Evolutionary conservation across 805 yeast genomes (phyloP), one percentile per base, ranked within the genome.

Genomic region (Cyberlindnera euphorbiiphila): DNA sequence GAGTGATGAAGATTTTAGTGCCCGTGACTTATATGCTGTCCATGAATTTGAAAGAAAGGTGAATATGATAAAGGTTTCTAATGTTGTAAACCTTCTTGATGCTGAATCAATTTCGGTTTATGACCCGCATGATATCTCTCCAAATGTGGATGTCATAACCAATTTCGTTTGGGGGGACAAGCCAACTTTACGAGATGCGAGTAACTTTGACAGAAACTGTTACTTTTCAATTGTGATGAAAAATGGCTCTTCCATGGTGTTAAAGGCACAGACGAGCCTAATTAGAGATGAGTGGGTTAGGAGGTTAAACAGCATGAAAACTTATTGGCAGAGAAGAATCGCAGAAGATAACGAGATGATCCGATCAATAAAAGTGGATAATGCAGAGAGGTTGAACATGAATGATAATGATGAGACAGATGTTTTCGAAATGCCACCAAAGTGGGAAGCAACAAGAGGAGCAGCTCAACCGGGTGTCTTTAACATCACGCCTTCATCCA

Each of bases 231-330:
- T 86, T 2, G 58, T 55, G 4, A 62, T 78, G 48, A 46, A 49
- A 1, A 69, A 74, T 40, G 81, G 78, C 0, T 49, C 72, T 0
- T 42, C 36, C 1, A 42, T 82, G 10, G 65, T 69, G 29, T 56
- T 86, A 9, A 74, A 78, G 39, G 86, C 93, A 0, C 74, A 78
- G 3, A 64, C 65, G 42, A 47, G 62, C 13, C 24, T 22, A 0
- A 51, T 71, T 0, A 65, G 91, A 32, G 73, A 77, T 47, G 74
- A 72, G 44, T 89, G 96, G 98, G 67, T 81, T 0, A n/a, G 17
- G 1, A 60, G 76, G 35, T 59, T 89, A 23, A 44, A 39, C 0
- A 59, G 61, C 5, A 49, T 81, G 14, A 51, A 51, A 8, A 43
- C 42, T 2, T 89, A 81, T 55, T 89, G 97, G 97, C 62, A 53